Conservation (phyloP, 1,284 basidiomycete genomes). For the Psilocybe mexicana region DNA sequence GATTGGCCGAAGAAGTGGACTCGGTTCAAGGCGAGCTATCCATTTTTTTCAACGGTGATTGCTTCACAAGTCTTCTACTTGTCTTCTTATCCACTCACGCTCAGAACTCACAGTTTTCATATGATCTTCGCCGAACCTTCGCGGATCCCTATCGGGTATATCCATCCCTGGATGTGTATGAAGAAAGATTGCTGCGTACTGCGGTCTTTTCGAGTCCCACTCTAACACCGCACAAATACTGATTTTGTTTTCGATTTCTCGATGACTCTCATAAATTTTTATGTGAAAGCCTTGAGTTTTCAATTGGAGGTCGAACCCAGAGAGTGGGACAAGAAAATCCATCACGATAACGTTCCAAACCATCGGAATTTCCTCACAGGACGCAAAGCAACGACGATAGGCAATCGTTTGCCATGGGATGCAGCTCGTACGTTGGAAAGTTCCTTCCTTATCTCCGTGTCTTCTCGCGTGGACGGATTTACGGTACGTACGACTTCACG, state of each 20-base stretch:
- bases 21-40: too few species aligned
- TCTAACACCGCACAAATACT: constrained; percentile 12
- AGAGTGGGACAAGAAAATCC: too few species aligned
- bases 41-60: too few species aligned
- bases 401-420: background rate
- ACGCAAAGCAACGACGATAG: too few species aligned
- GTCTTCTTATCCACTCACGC: too few species aligned
- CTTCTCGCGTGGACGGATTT: background rate
- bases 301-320: too few species aligned
- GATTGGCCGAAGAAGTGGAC: too few species aligned
- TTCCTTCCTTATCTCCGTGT: background rate
- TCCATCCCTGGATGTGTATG: background rate
- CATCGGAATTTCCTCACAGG: too few species aligned
- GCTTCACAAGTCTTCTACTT: too few species aligned
- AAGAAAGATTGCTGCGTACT: constrained; percentile 11
- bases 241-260: background rate
- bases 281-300: too few species aligned
- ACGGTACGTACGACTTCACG: background rate
- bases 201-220: constrained; percentile 11
- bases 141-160: background rate
- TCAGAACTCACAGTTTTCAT: background rate
- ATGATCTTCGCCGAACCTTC: background rate
- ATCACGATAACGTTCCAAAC: too few species aligned
- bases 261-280: background rate
- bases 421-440: background rate